Evolutionary conservation across 495 filamentous ascomycete species (phyloP), one percentile per base, ranked within the genome.

Genomic region (Symbiotaphrina buchneri): DNA sequence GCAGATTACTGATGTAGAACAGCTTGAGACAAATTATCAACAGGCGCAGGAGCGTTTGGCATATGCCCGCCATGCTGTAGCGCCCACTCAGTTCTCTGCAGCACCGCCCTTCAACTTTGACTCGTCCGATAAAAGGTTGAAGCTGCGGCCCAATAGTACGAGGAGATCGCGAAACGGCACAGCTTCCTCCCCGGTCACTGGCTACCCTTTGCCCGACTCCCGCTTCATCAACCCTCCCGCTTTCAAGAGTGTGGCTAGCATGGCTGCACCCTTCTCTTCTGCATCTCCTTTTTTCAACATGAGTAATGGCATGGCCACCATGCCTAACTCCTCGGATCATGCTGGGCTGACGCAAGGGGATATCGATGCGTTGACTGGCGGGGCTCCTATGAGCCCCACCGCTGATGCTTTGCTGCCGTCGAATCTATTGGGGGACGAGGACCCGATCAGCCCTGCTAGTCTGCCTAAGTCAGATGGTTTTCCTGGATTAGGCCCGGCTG

Each of bases 331-430:
- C 11, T 32, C 49, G n/a, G 55, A 57, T 25, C 53, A 50, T 14
- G 43, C 47, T 3, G 55, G 56, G 23, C 41, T 48, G 10, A 40
- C 48, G 33, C 56, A 51, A 19, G 46, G 47, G 19, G 57, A 63
- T 19, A 44, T 43, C 5, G 63, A 64, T 25, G 29, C 47, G 10
- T 51, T 69, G 25, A 63, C 59, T 31, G 68, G 52, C 22, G 64
- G 70, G 24, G 72, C 68, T 13, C 74, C 78, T 19, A 75, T 87
- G 48, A 85, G 79, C 40, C 81, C 81, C 17, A 74, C 76, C 8
- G 81, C 81, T 6, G 66, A 77, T 30, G 59, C 73, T 15, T 56
- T 87, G 17, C 53, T 91, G 16, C 81, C 81, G 15, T 81, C 78
- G 1, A 74, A 78, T 38, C 67, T 91, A 33, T 69, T 91, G 39